Percentiles rank a stretch among this genome's conserved stretches.
phyloP scores from a whole-genome alignment of 306 rosid species.

The Notholithocarpus densiflorus region DNA sequence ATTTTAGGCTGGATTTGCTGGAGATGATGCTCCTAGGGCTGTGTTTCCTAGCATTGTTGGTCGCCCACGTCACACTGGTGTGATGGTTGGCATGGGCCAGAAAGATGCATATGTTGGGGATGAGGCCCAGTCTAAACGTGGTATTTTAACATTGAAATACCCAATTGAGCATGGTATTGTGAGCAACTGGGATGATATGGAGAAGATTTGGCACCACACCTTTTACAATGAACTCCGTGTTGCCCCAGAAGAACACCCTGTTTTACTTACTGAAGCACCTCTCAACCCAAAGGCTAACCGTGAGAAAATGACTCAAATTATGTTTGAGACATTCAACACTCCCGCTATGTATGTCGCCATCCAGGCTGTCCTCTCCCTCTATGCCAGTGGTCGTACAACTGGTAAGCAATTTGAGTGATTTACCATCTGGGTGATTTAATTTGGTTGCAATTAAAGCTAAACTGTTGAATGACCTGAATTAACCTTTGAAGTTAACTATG shows the following conservation, averaged over 20 bases:
- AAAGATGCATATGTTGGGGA: constrained; percentile 93
- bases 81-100: constrained; percentile 96
- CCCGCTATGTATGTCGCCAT: constrained; percentile 94
- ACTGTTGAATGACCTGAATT: too few species aligned
- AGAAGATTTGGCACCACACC: constrained; percentile 90
- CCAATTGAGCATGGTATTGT: constrained; percentile 94
- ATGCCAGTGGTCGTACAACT: constrained; percentile 92
- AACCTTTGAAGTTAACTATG: too few species aligned
- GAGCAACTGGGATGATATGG: constrained; percentile 97
- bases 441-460: not conserved
- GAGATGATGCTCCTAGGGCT: constrained; percentile 96
- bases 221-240: constrained; percentile 88
- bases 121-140: constrained; percentile 89
- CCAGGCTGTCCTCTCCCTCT: constrained; percentile 86
- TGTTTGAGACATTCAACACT: constrained; percentile 87
- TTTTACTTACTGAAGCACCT: constrained; percentile 88
- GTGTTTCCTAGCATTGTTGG: constrained; percentile 93
- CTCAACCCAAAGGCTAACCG: constrained; percentile 92
- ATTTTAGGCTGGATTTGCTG: constrained; percentile 88
- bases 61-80: constrained; percentile 91
- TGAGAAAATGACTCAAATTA: constrained; percentile 90
- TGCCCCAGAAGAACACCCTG: constrained; percentile 89
- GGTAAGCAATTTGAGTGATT: constrained; percentile 43
- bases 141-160: constrained; percentile 77
- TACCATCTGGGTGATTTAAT: not conserved